These are phyloP conservation scores for Lathyrus sativus DNA, from an alignment of 306 rosid genomes.

Conservation along the genomic window DNA sequence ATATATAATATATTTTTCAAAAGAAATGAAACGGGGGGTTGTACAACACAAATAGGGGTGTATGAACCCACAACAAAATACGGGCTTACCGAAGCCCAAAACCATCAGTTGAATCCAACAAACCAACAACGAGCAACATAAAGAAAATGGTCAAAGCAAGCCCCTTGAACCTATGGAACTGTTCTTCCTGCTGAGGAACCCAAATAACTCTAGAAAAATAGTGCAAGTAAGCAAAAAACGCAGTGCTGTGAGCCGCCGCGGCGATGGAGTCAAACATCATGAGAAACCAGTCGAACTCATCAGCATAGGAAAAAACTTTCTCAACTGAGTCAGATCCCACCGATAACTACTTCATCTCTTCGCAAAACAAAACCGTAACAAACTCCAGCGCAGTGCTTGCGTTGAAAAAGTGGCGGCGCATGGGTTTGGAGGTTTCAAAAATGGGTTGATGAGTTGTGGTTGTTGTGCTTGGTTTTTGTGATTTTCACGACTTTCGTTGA, in stretches of 20 bases:
- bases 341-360: conserved; percentile 11
- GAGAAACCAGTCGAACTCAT: conserved; percentile 88
- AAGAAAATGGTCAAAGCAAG: no score
- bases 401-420: conserved; percentile 49
- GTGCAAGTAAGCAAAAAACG: conserved; percentile 89
- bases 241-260: conserved; percentile 98
- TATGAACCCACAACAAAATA: no score
- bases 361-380: conserved; percentile 33
- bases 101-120: no score
- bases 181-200: conserved; percentile 35
- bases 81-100: no score
- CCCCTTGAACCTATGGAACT: conserved; percentile 68
- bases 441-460: no score
- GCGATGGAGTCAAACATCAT: conserved; percentile 88
- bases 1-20: no score
- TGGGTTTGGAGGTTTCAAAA: no score
- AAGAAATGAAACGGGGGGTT: no score
- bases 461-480: no score
- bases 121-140: no score
- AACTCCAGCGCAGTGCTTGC: conserved; percentile 33
- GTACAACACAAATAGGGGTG: no score
- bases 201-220: conserved; percentile 84
- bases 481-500: no score
- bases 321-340: conserved; percentile 49
- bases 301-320: conserved; percentile 76